These are phyloP conservation scores for Diutina sp. DNA, from an alignment of 1,139 yeast genomes.

Conservation along the genomic window DNA sequence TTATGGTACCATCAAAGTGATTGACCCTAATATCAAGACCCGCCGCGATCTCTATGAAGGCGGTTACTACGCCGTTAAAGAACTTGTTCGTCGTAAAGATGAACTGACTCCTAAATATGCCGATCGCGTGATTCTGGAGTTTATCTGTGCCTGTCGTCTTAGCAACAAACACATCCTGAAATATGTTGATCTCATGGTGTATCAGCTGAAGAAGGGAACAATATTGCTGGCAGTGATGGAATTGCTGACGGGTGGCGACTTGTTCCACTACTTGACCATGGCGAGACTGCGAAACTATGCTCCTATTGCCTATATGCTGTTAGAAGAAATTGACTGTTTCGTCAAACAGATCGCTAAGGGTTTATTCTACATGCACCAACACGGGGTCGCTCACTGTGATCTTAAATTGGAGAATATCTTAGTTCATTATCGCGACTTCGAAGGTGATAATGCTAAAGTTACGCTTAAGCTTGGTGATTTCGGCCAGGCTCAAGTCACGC, in stretches of 20 bases:
- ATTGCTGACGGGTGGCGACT: conserved; percentile 63
- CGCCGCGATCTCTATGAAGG: background rate
- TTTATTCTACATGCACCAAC: conserved; percentile 52
- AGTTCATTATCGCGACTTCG: conserved; percentile 11
- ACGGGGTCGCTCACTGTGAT: conserved; percentile 72
- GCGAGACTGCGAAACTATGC: conserved; percentile 4
- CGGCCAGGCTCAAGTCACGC: conserved; percentile 68
- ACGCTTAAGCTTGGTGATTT: conserved; percentile 51
- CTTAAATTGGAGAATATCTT: conserved; percentile 55
- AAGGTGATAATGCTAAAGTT: conserved; percentile 16
- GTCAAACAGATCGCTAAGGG: conserved; percentile 58
- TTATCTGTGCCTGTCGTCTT: conserved; percentile 58
- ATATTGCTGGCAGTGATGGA: conserved; percentile 44
- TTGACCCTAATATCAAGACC: conserved; percentile 35
- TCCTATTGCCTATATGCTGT: conserved; percentile 7
- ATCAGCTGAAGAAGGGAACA: background rate
- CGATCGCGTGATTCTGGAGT: conserved; percentile 63
- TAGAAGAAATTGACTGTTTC: conserved; percentile 51
- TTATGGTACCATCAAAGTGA: conserved; percentile 70
- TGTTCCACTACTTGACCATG: conserved; percentile 23
- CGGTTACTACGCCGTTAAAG: conserved; percentile 57
- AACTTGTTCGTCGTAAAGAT: conserved; percentile 28
- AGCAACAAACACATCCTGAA: conserved; percentile 58
- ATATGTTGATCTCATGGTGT: conserved; percentile 50
- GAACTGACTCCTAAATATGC: conserved; percentile 50